Evolutionary conservation across 257 asterid species (phyloP), one percentile per base, ranked within the genome.

Genomic region (Ballota nigra): DNA sequence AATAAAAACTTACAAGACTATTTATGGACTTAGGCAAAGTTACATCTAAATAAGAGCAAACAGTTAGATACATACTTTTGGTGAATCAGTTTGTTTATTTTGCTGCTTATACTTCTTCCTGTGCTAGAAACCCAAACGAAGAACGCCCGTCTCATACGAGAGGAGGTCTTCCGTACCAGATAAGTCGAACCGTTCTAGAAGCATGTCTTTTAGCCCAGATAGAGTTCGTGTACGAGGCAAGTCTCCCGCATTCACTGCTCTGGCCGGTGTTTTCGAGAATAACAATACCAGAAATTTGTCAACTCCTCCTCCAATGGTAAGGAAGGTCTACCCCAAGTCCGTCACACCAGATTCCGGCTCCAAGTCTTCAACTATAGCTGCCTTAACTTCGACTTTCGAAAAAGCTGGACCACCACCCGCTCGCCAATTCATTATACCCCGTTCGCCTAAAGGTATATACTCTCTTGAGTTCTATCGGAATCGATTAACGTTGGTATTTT

Each of bases 161-260:
- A 97, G 99, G 69, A 84, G 99, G 72, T 87, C 99, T 65, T 83
- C 94, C 36, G 89, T 85, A 51, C 95, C 94, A 4, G 98, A 88
- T 31, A 89, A 92, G 78, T 78, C 99, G n/a, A 88, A 90, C 64
- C 96, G 99, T 34, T 87, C 98, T 34, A 83, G 99, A 86, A 95
- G 98, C 83, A 82, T 95, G 95, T 95, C 99, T 38, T 90, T 86
- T 84, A 92, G 97, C 81, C 98, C 98, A 3, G 99, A 95, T 41
- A 82, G 97, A 84, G 99, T 87, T 81, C 99, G 99, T 73, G 97
- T 90, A 26, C 81, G 99, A 79, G 99, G 99, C 69, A 83, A 97
- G 70, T 95, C 99, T 80, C 99, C 99, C 0, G 97, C 98, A 9
- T 95, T 95, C 88, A 95, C 84, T 68, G 97, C 97, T 40, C 82